phyloP scores from a whole-genome alignment of 2,329 filamentous ascomycete species.

The Neofusicoccum cordaticola region DNA sequence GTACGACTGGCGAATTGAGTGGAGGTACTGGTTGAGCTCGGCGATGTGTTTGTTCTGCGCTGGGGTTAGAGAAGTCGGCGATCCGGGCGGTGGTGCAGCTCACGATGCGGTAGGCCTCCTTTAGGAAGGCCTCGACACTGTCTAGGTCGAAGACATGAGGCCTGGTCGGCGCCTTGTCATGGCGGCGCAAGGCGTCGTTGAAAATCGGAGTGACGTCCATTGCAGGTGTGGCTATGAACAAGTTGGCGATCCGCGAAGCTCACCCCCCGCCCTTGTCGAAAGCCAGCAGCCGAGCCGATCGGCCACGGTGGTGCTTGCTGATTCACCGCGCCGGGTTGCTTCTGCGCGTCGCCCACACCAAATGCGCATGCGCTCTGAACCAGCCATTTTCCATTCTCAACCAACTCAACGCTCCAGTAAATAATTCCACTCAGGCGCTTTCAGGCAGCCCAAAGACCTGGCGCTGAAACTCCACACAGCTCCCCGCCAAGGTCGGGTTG shows the following conservation, averaged over 20 bases:
- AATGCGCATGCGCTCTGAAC: too few relatives aligned
- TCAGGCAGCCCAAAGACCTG: too few relatives aligned
- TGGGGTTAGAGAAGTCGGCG: slow-evolving; percentile 25
- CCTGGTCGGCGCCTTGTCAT: slow-evolving; percentile 53
- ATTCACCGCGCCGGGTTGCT: too few relatives aligned
- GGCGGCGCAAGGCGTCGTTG: slow-evolving; percentile 64
- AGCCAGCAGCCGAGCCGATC: too few relatives aligned
- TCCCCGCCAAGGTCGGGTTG: too few relatives aligned
- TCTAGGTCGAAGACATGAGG: slow-evolving; percentile 39
- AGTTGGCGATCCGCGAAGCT: neutral
- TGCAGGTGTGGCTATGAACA: neutral
- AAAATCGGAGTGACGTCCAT: slow-evolving; percentile 66
- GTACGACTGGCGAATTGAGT: slow-evolving; percentile 82
- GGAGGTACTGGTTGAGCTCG: slow-evolving; percentile 76
- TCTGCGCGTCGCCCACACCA: too few relatives aligned
- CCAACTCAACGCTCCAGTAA: too few relatives aligned
- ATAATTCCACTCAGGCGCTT: too few relatives aligned
- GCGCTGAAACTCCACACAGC: too few relatives aligned
- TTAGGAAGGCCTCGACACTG: slow-evolving; percentile 77
- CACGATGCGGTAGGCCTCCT: slow-evolving; percentile 92
- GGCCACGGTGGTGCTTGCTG: too few relatives aligned
- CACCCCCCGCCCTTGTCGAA: too few relatives aligned
- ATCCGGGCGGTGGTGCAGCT: slow-evolving; percentile 27
- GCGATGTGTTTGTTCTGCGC: slow-evolving; percentile 77
- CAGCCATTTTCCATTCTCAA: too few relatives aligned